A percentile compares a stretch with the other conserved stretches of the same genome.
phyloP scores from a whole-genome alignment of 305 asterid species.

The Andrographis paniculata region DNA sequence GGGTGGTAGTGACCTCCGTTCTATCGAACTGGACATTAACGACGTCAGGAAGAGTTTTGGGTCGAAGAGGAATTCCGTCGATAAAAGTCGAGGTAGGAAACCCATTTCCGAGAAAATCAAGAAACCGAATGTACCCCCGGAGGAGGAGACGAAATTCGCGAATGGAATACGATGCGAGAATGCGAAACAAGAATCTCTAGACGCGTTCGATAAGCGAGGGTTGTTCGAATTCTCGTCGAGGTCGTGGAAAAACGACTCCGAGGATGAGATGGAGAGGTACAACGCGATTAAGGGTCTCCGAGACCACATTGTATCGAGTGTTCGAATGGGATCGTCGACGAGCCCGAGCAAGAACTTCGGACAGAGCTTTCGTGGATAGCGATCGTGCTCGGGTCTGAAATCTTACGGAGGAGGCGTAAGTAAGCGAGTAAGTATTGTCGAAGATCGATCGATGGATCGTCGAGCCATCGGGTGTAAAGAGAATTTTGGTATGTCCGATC shows the following conservation, averaged over 20 bases:
- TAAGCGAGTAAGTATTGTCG: too few species aligned
- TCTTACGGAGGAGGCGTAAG: too few species aligned
- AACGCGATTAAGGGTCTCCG: slow-evolving; percentile 59
- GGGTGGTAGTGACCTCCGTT: slow-evolving; percentile 66
- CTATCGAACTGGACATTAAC: slow-evolving; percentile 67
- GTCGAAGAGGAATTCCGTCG: slow-evolving; percentile 39
- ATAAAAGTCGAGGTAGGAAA: slow-evolving; percentile 36
- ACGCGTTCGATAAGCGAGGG: slow-evolving; percentile 17
- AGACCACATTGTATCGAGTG: slow-evolving; percentile 47
- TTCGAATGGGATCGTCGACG: slow-evolving; percentile 18
- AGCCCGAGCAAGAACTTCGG: slow-evolving; percentile 1
- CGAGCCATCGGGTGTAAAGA: too few species aligned
- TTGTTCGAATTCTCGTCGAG: slow-evolving; percentile 28
- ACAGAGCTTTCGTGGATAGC: not conserved
- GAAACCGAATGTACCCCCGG: slow-evolving; percentile 16
- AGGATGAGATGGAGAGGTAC: slow-evolving; percentile 56
- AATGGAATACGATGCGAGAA: slow-evolving; percentile 49
- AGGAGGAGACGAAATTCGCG: not conserved
- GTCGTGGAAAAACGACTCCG: slow-evolving; percentile 33
- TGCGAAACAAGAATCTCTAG: slow-evolving; percentile 24
- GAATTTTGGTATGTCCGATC: too few species aligned
- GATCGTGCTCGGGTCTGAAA: not conserved
- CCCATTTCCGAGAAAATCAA: slow-evolving; percentile 32
- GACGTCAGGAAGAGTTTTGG: slow-evolving; percentile 45
- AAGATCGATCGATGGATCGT: too few species aligned